phyloP scores from a whole-genome alignment of 257 asterid species.

The Coffea canephora region DNA sequence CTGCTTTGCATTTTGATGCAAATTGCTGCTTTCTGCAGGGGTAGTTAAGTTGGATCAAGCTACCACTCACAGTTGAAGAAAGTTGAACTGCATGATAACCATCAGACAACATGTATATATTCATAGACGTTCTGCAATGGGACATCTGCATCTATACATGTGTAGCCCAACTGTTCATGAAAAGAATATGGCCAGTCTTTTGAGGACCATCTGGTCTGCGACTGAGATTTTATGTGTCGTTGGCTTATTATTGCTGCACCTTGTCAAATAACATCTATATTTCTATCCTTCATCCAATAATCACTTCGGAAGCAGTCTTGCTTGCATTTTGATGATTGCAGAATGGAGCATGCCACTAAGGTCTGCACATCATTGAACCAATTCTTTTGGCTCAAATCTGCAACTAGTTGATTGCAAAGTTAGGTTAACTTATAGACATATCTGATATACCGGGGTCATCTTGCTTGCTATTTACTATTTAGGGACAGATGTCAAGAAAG shows the following conservation, averaged over 20 bases:
- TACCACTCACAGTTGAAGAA: not conserved
- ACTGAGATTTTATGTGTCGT: not conserved
- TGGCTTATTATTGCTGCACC: not conserved
- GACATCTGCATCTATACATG: constrained; percentile 3
- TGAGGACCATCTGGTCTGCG: constrained; percentile 11
- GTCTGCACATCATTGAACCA: constrained; percentile 3
- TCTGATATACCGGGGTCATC: not conserved
- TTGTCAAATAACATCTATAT: not conserved
- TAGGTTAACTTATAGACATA: not conserved
- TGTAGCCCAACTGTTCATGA: not conserved
- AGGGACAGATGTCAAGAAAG: not conserved
- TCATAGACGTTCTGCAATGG: constrained; percentile 10
- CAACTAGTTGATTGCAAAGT: not conserved
- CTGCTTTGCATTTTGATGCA: not conserved
- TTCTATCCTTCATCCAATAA: not conserved
- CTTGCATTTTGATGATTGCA: not conserved
- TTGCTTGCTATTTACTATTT: not conserved
- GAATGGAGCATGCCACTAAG: not conserved
- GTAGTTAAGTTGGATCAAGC: not conserved
- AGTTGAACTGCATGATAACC: constrained; percentile 4
- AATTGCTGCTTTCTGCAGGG: not conserved
- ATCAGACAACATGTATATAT: not conserved
- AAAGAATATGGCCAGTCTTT: not conserved
- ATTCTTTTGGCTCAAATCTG: not conserved
- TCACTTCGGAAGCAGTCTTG: too few relatives aligned